These are phyloP conservation scores for Nidularia sp. DNA, from an alignment of 768 basidiomycete species.

Conservation along the genomic window DNA sequence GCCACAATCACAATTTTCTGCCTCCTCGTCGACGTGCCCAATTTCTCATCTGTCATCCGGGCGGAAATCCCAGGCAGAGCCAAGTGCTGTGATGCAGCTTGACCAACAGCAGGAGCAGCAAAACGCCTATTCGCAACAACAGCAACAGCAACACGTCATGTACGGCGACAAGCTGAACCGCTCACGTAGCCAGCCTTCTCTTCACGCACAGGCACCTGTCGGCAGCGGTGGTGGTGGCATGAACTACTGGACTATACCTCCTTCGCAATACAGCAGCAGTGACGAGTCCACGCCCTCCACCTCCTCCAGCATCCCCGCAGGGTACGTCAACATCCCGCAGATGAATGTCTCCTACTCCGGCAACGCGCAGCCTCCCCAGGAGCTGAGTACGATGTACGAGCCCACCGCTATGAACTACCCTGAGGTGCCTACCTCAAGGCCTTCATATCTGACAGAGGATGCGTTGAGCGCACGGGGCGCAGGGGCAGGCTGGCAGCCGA, in stretches of 20 bases:
- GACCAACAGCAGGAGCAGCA: neutral
- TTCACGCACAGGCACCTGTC: neutral
- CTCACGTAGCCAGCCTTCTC: neutral
- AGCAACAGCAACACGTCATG: neutral
- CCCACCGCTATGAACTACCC: neutral
- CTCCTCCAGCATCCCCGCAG: neutral
- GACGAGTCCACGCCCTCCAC: neutral
- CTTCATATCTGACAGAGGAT: neutral
- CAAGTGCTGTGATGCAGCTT: neutral
- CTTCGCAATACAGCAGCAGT: neutral
- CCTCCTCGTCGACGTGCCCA: too few relatives aligned
- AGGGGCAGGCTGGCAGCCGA: neutral
- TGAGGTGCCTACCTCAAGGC: neutral
- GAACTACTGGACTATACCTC: neutral
- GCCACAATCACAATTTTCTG: too few relatives aligned
- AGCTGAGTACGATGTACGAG: neutral
- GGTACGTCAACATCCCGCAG: neutral
- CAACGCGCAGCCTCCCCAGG: neutral
- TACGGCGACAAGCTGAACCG: neutral
- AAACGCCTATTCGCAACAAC: neutral
- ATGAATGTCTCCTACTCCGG: neutral
- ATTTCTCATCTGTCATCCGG: too few relatives aligned
- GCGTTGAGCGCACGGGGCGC: neutral
- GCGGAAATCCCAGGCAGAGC: too few relatives aligned
- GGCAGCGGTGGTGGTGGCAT: neutral